Evolutionary conservation across 768 basidiomycete genomes (phyloP).

Genomic region (Naematelia aurantialba): DNA sequence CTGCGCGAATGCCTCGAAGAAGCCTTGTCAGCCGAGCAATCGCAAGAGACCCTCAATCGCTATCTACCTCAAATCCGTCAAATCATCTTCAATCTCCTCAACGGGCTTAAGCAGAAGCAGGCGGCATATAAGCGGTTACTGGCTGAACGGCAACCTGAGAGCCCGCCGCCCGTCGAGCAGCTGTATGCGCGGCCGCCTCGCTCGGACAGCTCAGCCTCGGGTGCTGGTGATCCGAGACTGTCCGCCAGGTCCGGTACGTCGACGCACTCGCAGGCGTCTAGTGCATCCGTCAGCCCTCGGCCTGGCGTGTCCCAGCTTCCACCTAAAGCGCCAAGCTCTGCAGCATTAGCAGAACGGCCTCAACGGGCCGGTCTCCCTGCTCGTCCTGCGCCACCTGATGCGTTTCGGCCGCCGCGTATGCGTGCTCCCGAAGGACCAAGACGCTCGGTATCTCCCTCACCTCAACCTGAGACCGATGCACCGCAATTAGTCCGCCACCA

Average conservation of each 20-base stretch:
- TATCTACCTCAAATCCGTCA: conserved; percentile 86
- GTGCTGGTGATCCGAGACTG: not conserved
- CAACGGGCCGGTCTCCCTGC: conserved; percentile 27
- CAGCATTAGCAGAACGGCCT: conserved; percentile 28
- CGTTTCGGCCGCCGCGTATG: conserved; percentile 48
- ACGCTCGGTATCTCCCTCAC: conserved; percentile 3
- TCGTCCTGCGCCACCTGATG: conserved; percentile 50
- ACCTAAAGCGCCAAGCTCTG: conserved; percentile 22
- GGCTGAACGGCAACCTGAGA: conserved; percentile 1
- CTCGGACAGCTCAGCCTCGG: not conserved
- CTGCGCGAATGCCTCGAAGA: conserved; percentile 82
- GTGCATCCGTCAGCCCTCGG: not conserved
- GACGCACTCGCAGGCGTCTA: conserved; percentile 1
- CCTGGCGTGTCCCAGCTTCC: not conserved
- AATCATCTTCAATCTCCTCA: conserved; percentile 88
- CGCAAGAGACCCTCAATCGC: conserved; percentile 72
- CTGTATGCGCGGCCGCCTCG: not conserved
- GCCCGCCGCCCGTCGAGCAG: not conserved
- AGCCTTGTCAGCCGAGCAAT: conserved; percentile 86
- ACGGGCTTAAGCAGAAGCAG: conserved; percentile 90
- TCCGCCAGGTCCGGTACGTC: not conserved
- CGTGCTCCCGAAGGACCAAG: conserved; percentile 16
- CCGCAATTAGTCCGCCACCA: conserved; percentile 25
- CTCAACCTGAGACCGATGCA: conserved; percentile 2
- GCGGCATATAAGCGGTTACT: conserved; percentile 70